Evolutionary conservation across 306 rosid genomes (phyloP), one percentile per base, ranked within the genome.

Genomic region (Psophocarpus tetragonolobus): DNA sequence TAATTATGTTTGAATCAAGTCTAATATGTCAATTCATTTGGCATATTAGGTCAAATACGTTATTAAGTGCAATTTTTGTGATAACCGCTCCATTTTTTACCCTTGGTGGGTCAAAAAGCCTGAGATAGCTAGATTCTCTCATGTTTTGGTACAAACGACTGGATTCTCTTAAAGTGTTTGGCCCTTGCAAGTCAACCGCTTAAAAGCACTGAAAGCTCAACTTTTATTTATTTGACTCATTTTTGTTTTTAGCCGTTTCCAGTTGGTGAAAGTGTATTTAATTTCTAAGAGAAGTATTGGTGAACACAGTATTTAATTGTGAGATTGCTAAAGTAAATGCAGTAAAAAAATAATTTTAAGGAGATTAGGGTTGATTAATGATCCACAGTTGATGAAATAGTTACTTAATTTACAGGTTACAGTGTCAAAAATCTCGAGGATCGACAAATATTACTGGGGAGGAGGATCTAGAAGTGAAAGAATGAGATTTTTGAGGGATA

Each of bases 361-460:
- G 17, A 57, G 39, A 68, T 68, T 18, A n/a, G 8, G 69, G 11
- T 42, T 42, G 20, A 27, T 36, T 48, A 38, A 50, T 27, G 21
- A 71, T 71, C 67, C 64, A 29, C 41, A 70, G 32, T 51, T 76
- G 18, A 76, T 39, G 30, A 75, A 20, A 75, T 18, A 30, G 54
- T 41, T 71, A 30, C 75, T 38, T 70, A 74, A 41, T 81, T 68
- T 82, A 63, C 82, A 77, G 4, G 21, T 48, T 70, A 69, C 42
- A 77, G 41, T 27, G 86, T 91, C 81, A 93, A 75, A 90, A 84
- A 75, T 91, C 98, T 27, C 98, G 85, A 47, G 98, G 98, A 68
- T 93, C 98, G 75, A 91, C 97, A 74, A 93, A 93, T 24, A 91
- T 88, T 5, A 80, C 88, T 0, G 88, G 54, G 1, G 92, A 80